Conservation (phyloP, 1,284 basidiomycete species). For the Trichosporon coremiiforme region DNA sequence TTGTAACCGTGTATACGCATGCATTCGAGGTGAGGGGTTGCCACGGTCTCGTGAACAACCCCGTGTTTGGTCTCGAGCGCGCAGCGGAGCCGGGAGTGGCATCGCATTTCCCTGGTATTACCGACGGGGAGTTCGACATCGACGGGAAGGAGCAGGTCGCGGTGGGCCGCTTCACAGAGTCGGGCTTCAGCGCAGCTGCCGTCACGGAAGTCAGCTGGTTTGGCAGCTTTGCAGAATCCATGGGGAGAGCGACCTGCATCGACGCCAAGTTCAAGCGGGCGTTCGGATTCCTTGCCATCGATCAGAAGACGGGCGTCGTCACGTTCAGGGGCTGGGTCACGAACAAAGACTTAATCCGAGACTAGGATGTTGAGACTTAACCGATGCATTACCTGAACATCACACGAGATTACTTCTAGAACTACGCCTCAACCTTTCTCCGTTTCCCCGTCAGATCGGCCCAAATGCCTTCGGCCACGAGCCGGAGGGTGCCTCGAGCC, state of each 20-base stretch:
- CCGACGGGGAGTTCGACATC: background rate
- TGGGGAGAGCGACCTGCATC: background rate
- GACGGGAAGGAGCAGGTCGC: background rate
- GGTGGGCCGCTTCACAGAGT: background rate
- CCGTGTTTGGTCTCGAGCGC: background rate
- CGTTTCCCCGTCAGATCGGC: constrained; percentile 21
- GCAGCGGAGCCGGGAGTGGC: too few relatives aligned
- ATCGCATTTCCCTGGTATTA: background rate
- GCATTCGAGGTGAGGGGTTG: background rate
- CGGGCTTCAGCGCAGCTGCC: background rate
- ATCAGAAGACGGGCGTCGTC: background rate
- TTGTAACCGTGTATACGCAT: background rate
- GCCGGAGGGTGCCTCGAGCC: constrained; percentile 66
- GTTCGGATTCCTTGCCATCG: background rate
- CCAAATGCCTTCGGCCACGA: constrained; percentile 57
- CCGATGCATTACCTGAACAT: background rate
- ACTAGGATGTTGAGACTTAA: background rate
- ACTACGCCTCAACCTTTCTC: background rate
- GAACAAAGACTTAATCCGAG: background rate
- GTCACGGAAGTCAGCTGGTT: background rate
- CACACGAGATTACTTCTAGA: background rate
- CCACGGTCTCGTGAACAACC: background rate
- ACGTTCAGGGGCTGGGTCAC: background rate
- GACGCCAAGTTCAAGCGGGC: background rate
- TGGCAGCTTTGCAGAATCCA: background rate